Conservation (phyloP, 2,329 filamentous ascomycete genomes). For the Aspergillus alliaceus region DNA sequence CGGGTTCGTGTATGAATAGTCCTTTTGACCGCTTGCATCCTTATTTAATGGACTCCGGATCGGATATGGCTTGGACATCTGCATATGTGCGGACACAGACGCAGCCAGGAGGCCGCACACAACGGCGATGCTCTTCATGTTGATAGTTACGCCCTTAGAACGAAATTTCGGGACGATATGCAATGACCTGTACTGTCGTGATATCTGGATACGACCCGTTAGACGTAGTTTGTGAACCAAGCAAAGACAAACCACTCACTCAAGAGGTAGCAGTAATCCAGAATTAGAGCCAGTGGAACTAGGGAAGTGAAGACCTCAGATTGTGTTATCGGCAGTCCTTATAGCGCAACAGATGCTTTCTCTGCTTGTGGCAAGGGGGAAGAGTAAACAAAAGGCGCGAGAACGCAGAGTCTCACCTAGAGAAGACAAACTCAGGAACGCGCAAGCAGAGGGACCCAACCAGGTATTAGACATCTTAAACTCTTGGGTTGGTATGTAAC, state of each 20-base stretch:
- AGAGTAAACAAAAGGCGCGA: neutral
- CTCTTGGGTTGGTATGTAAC: neutral
- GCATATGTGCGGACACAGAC: slow-evolving; percentile 50
- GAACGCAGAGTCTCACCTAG: neutral
- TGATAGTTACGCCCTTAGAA: neutral
- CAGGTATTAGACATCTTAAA: neutral
- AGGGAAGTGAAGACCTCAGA: neutral
- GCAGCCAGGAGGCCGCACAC: slow-evolving; percentile 33
- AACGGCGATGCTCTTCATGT: slow-evolving; percentile 35
- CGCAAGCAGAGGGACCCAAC: neutral
- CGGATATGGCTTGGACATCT: slow-evolving; percentile 57
- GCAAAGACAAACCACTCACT: neutral
- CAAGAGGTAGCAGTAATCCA: neutral
- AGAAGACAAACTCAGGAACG: neutral
- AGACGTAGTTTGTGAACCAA: neutral
- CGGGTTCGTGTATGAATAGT: slow-evolving; percentile 72
- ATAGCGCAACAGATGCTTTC: neutral
- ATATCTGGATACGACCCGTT: neutral
- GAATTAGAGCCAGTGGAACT: neutral
- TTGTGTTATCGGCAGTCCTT: neutral
- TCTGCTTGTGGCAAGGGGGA: neutral
- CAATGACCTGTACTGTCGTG: neutral
- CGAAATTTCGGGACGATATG: neutral
- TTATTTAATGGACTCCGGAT: slow-evolving; percentile 54
- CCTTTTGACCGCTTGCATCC: slow-evolving; percentile 50